Evolutionary conservation across 2,329 filamentous ascomycete genomes (phyloP).

Genomic region (Colletotrichum eleusines): DNA sequence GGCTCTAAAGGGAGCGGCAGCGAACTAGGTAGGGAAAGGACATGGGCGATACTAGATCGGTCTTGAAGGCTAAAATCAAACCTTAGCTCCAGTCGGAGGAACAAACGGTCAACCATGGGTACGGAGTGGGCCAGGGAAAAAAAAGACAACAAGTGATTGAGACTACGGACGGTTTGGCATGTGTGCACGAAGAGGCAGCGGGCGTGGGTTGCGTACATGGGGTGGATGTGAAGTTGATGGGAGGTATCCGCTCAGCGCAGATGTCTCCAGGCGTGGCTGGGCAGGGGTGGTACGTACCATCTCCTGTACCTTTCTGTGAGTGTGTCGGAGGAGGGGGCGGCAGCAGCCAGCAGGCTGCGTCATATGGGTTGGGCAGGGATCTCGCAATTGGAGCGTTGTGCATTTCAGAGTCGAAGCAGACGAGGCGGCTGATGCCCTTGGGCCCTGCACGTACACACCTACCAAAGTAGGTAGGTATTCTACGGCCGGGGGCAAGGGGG

Average conservation of each 20-base stretch:
- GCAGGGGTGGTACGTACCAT: constrained; percentile 29
- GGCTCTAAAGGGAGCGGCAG: constrained; percentile 47
- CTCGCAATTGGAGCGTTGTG: constrained; percentile 49
- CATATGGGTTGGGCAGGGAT: constrained; percentile 50
- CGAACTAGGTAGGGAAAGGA: constrained; percentile 48
- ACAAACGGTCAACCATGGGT: constrained; percentile 53
- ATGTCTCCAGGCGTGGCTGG: constrained; percentile 36
- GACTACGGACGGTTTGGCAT: constrained; percentile 44
- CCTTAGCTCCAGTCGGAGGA: constrained; percentile 48
- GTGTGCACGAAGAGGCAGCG: constrained; percentile 44
- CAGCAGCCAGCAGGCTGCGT: constrained; percentile 44
- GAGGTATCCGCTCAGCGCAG: constrained; percentile 37
- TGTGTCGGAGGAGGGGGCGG: constrained; percentile 16
- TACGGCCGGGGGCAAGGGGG: constrained; percentile 11
- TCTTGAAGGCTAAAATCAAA: constrained; percentile 53
- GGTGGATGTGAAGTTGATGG: constrained; percentile 43
- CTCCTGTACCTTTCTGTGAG: constrained; percentile 37
- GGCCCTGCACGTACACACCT: constrained; percentile 4
- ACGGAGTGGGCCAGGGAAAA: constrained; percentile 52
- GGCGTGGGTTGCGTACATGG: constrained; percentile 52
- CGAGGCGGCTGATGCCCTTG: constrained; percentile 35
- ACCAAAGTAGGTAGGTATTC: constrained; percentile 2
- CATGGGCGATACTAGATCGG: constrained; percentile 50
- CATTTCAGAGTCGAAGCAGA: constrained; percentile 36
- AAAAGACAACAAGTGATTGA: constrained; percentile 45